Base-by-base conservation (phyloP, 306 rosid genomes). In the Cucumis melo region DNA sequence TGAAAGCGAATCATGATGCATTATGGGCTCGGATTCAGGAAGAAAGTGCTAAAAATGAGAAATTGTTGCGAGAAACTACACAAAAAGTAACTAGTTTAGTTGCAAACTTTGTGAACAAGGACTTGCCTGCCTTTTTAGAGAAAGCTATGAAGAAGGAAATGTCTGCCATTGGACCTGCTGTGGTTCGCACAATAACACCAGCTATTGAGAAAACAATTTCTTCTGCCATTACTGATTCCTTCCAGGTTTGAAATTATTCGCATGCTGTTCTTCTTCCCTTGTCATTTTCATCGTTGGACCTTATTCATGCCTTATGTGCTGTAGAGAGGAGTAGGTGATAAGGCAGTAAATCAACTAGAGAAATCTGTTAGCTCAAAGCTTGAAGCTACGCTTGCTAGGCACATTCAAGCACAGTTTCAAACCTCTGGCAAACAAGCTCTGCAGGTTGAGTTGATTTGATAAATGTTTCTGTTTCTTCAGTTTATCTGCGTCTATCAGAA, bases 331-430 rank as follows among this genome's bases (percentile, higher is more conserved):
- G 99, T 91, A 39, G 87, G 97, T 74, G 98, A 95, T 79, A 95
- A 95, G 84, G 89, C 98, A 73, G 97, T 92, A 73, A 95, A 85
- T 87, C 99, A 92, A 84, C 86, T 95, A 73, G 99, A 95, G 65
- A 95, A 95, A 81, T 92, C 97, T 38, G 92, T 95, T 20, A 86
- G 77, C 86, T 68, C 90, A 81, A 95, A 89, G 83, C 91, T 95
- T 64, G 99, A 95, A 89, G 91, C 89, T 56, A 90, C 98, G 19
- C 93, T 95, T 68, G 94, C 98, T 20, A 88, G 99, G 85, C 98
- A 95, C 83, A 91, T 95, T 77, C 99, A 95, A 88, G 96, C 92
- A 7, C 99, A 95, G 81, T 92, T 95, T 84, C 99, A 92, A 87
- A 92, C 99, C 64, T 85, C 98, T 14, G 99, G 96, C 79, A 92